Evolutionary conservation across 768 basidiomycete species (phyloP), one percentile per base, ranked within the genome.

Genomic region (Hypsizygus marmoreus): DNA sequence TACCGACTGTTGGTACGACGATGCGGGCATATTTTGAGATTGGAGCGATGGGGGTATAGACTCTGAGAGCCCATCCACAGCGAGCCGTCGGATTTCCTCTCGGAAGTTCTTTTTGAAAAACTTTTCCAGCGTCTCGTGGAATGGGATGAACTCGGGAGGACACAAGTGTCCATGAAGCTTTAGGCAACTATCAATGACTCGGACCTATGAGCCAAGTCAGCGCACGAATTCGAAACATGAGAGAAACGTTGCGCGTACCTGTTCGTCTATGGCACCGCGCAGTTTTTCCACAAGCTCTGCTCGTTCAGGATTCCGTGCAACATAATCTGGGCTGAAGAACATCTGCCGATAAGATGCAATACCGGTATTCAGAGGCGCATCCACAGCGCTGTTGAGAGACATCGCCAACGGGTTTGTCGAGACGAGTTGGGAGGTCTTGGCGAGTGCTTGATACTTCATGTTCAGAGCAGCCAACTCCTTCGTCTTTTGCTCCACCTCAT

Each of bases 61-160:
- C 37, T 84, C 82, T 13, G 81, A 73, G 16, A 67, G 59, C 22
- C 72, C 70, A 33, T 86, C 86, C 5, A 84, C 74, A 1, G 75
- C 77, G 35, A 93, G 69, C 4, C 87, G 81, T 39, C 79, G 77
- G 34, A 93, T 86, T 60, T 93, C 91, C 28, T 92, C 91, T 3
- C 79, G 66, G 68, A 91, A 93, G 58, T 91, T 91, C 64, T 86
- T 89, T 44, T 73, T 79, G 74, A 91, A 93, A 66, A 93, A 87
- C 50, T 79, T 84, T 61, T 90, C 86, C 34, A 98, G 73, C 0
- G 91, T 92, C 48, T 86, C 84, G 61, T 98, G 95, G 77, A 97
- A 97, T 4, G 84, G 79, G n/a, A 87, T 69, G 78, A 97, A 95
- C 62, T 94, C 92, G 10, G 82, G 78, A 0, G 90, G 81, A 60